Evolutionary conservation across 495 filamentous ascomycete species (phyloP).

Genomic region (Neurospora sp.): DNA sequence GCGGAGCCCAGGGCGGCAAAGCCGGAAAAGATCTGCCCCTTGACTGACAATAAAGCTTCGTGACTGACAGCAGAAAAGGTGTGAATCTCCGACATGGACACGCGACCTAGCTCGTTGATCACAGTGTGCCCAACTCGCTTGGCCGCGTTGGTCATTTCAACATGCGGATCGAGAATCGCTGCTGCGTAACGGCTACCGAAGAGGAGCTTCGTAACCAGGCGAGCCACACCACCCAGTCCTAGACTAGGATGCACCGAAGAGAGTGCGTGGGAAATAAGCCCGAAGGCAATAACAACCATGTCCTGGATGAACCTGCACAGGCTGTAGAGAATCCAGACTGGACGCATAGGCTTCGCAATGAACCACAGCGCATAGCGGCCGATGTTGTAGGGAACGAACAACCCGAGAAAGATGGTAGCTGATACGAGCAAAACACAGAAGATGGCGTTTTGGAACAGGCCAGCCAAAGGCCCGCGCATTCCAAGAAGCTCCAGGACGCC

Average conservation of each 20-base stretch:
- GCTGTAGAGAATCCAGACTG: constrained; percentile 57
- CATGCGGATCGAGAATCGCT: not conserved
- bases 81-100: constrained; percentile 32
- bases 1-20: constrained; percentile 13
- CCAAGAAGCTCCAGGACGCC: constrained; percentile 93
- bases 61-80: constrained; percentile 41
- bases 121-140: constrained; percentile 30
- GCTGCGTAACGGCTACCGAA: constrained; percentile 14
- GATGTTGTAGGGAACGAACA: constrained; percentile 85
- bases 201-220: constrained; percentile 7
- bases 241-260: not conserved
- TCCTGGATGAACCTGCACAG: constrained; percentile 58
- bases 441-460: constrained; percentile 84
- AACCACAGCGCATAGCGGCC: constrained; percentile 75
- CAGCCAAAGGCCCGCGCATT: constrained; percentile 86
- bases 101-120: constrained; percentile 25
- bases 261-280: constrained; percentile 10
- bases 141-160: constrained; percentile 11
- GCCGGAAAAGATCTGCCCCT: constrained; percentile 20
- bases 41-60: constrained; percentile 29
- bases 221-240: not conserved
- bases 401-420: constrained; percentile 67
- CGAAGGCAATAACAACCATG: constrained; percentile 28
- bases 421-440: constrained; percentile 88
- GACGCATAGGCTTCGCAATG: constrained; percentile 68